Percentiles rank a stretch among this genome's conserved stretches.
These are phyloP conservation scores for Talaromyces sp. DNA, from an alignment of 2,329 filamentous ascomycete genomes.

Conservation along the genomic window DNA sequence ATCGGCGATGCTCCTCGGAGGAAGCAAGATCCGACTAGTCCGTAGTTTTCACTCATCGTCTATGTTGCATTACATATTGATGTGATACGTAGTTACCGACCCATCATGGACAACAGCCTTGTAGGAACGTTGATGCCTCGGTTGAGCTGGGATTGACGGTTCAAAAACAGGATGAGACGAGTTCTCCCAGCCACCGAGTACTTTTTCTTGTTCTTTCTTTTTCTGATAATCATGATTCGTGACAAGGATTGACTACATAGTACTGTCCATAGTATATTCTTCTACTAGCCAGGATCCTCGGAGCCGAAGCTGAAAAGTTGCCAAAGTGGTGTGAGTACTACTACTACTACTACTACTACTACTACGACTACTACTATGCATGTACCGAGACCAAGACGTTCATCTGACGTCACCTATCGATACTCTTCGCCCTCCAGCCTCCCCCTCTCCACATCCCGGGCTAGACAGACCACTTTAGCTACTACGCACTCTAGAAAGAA, in stretches of 20 bases:
- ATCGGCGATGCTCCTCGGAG: neutral
- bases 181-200: neutral
- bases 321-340: too few species aligned
- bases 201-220: neutral
- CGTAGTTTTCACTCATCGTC: neutral
- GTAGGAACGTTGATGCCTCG: neutral
- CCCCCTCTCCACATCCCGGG: neutral
- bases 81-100: too few species aligned
- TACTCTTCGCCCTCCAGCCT: too few species aligned
- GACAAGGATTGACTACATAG: too few species aligned
- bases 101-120: neutral
- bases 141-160: neutral
- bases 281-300: too few species aligned
- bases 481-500: neutral
- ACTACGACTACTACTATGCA: too few species aligned
- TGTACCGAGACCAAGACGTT: neutral
- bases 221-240: neutral
- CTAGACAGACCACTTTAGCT: too few species aligned
- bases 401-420: conserved; percentile 2
- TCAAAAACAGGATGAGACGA: neutral
- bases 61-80: neutral
- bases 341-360: too few species aligned
- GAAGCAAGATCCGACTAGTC: neutral
- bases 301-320: too few species aligned
- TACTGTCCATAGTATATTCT: too few species aligned